Conservation (phyloP, 371 early-diverging fungal species). For the Mortierella sp. region DNA sequence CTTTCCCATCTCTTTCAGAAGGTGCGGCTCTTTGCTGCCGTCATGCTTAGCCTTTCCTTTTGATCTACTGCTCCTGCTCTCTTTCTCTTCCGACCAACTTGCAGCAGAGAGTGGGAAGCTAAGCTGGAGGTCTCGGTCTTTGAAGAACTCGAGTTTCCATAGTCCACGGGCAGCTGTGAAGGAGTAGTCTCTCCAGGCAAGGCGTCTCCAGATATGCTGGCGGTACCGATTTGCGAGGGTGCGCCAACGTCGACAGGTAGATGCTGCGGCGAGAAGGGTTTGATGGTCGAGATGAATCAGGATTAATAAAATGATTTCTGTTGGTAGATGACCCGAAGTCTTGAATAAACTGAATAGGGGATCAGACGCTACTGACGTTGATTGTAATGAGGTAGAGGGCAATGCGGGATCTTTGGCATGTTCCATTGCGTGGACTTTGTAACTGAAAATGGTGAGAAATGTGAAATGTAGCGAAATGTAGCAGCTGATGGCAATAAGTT, state of each 20-base stretch:
- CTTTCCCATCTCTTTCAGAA: background rate
- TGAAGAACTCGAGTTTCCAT: conserved; percentile 42
- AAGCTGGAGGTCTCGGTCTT: conserved; percentile 21
- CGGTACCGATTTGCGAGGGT: conserved; percentile 30
- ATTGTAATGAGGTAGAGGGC: background rate
- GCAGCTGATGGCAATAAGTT: too few species aligned
- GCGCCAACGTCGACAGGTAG: conserved; percentile 35
- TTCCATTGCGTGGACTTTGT: too few species aligned
- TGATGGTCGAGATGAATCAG: conserved; percentile 35
- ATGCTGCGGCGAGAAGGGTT: conserved; percentile 31
- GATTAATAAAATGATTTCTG: conserved; percentile 39
- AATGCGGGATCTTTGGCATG: too few species aligned
- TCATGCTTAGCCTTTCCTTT: background rate
- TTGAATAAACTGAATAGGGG: background rate
- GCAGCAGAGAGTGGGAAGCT: conserved; percentile 12
- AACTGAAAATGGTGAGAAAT: too few species aligned
- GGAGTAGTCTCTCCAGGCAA: conserved; percentile 29
- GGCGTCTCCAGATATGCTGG: conserved; percentile 38
- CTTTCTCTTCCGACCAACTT: background rate
- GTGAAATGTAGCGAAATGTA: too few species aligned
- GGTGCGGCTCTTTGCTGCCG: background rate
- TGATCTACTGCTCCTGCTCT: background rate
- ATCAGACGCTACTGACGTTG: background rate
- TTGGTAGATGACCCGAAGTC: conserved; percentile 19
- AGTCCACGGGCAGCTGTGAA: conserved; percentile 39